Conservation (phyloP, 2,329 filamentous ascomycete genomes). For the Phaeoacremonium minimum region DNA sequence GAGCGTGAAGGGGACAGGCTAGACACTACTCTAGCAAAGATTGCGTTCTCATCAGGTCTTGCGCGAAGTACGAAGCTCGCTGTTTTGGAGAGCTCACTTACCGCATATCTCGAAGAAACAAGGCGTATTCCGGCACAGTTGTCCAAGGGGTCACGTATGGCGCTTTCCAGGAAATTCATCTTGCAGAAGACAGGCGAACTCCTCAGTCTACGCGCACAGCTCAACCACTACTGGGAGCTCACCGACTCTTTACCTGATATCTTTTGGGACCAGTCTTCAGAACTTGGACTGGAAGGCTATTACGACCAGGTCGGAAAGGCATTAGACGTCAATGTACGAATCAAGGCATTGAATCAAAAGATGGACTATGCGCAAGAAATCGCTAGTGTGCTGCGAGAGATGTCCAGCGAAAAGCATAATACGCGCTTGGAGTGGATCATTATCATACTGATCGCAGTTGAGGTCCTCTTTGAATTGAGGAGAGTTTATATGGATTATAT, state of each 20-base stretch:
- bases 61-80: constrained; percentile 91
- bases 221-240: constrained; percentile 95
- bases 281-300: constrained; percentile 87
- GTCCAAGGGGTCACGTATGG: constrained; percentile 51
- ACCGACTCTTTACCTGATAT: constrained; percentile 93
- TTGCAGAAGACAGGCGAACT: constrained; percentile 91
- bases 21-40: constrained; percentile 76
- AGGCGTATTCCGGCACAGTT: constrained; percentile 76
- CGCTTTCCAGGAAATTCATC: constrained; percentile 65
- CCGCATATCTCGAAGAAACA: constrained; percentile 82
- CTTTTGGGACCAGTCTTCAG: constrained; percentile 90
- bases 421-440: constrained; percentile 92
- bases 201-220: constrained; percentile 79
- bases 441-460: constrained; percentile 86
- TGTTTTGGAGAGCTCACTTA: constrained; percentile 79
- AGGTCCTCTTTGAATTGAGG: constrained; percentile 83
- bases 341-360: constrained; percentile 89
- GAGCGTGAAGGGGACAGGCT: constrained; percentile 37
- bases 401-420: constrained; percentile 85
- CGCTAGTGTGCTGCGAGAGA: constrained; percentile 80
- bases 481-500: constrained; percentile 63
- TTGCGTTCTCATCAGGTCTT: constrained; percentile 92
- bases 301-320: constrained; percentile 91
- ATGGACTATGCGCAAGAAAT: constrained; percentile 98
- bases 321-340: constrained; percentile 85